A percentile compares a stretch with the other conserved stretches of the same genome.
These are phyloP conservation scores for Penicillium tannophilum DNA, from an alignment of 495 filamentous ascomycete genomes.

Conservation along the genomic window DNA sequence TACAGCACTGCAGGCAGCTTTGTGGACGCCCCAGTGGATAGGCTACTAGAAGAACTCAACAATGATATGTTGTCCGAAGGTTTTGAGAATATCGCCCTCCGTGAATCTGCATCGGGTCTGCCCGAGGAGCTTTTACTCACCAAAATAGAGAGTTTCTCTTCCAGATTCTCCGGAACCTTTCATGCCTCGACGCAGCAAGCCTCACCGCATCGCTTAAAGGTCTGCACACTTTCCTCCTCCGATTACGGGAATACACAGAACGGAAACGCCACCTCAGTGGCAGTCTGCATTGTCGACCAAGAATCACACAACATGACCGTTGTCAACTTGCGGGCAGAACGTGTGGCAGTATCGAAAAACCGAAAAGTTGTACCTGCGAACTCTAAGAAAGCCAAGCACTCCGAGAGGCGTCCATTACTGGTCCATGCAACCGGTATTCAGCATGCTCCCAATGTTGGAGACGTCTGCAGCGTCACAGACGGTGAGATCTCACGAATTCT, in stretches of 20 bases:
- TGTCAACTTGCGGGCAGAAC: conserved; percentile 57
- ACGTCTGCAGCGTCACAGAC: conserved; percentile 75
- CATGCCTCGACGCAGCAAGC: conserved; percentile 52
- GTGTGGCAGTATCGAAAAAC: conserved; percentile 34
- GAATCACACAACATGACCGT: conserved; percentile 68
- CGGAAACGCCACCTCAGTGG: conserved; percentile 46
- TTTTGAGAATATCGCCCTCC: conserved; percentile 69
- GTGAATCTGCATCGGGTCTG: conserved; percentile 69
- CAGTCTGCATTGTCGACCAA: conserved; percentile 69
- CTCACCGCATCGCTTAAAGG: conserved; percentile 51
- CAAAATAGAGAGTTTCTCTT: conserved; percentile 70
- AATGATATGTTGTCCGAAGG: conserved; percentile 64
- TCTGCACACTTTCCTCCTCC: conserved; percentile 65
- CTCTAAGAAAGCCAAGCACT: conserved; percentile 30
- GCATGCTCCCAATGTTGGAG: conserved; percentile 59
- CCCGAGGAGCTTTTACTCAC: conserved; percentile 72
- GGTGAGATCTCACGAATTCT: conserved; percentile 67
- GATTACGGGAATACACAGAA: conserved; percentile 39
- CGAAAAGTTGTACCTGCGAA: conserved; percentile 22
- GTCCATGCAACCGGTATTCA: conserved; percentile 46
- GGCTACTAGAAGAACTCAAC: conserved; percentile 71
- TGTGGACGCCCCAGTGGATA: conserved; percentile 69
- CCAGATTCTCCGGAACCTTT: conserved; percentile 60
- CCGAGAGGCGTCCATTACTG: conserved; percentile 36
- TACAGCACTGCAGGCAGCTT: conserved; percentile 55